Evolutionary conservation across 768 basidiomycete species (phyloP).

Genomic region (Strobilomyces confusus): DNA sequence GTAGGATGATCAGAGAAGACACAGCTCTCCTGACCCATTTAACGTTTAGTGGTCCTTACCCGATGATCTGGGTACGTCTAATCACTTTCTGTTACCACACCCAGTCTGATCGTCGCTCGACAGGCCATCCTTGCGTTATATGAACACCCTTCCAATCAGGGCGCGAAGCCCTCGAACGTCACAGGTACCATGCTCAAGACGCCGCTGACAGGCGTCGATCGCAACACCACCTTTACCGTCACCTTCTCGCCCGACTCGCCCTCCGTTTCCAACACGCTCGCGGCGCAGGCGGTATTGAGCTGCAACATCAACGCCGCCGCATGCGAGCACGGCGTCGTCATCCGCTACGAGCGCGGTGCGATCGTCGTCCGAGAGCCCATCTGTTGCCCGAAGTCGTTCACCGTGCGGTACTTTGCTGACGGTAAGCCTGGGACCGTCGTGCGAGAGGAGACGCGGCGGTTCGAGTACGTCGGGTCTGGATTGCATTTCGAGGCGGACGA

Average conservation of each 20-base stretch:
- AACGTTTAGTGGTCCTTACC: constrained; percentile 69
- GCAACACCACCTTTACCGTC: constrained; percentile 69
- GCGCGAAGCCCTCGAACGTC: constrained; percentile 51
- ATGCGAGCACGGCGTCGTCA: constrained; percentile 49
- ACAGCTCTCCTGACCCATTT: constrained; percentile 1
- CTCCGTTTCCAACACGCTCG: constrained; percentile 35
- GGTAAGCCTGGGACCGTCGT: constrained; percentile 39
- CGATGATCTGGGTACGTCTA: constrained; percentile 64
- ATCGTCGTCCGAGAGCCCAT: constrained; percentile 64
- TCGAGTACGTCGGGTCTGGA: constrained; percentile 63
- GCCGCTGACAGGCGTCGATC: constrained; percentile 73
- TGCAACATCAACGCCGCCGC: constrained; percentile 59
- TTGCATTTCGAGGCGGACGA: constrained; percentile 90
- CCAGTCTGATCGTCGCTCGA: constrained; percentile 9
- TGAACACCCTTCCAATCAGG: constrained; percentile 73
- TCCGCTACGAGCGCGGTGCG: constrained; percentile 72
- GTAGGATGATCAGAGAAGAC: constrained; percentile 23
- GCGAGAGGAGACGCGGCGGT: constrained; percentile 54
- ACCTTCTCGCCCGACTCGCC: constrained; percentile 53
- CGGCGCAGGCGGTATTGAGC: constrained; percentile 69
- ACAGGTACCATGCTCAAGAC: constrained; percentile 75
- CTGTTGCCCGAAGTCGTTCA: constrained; percentile 63
- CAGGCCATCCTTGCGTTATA: constrained; percentile 77
- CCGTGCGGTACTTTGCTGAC: constrained; percentile 55
- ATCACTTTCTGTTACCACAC: not conserved